These are phyloP conservation scores for Solanum clarkiae DNA, from an alignment of 257 asterid species.

Conservation along the genomic window DNA sequence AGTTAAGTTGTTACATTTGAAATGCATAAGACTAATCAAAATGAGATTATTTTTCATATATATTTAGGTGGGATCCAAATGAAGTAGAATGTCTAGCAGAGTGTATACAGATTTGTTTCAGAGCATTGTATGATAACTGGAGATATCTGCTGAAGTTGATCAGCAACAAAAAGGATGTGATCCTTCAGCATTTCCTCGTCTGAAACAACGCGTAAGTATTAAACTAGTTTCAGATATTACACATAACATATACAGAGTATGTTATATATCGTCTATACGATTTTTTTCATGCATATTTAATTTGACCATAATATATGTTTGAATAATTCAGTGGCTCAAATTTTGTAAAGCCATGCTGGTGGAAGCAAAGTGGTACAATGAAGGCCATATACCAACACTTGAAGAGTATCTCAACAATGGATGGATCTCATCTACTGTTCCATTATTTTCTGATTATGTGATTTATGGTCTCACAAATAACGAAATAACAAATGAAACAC, in stretches of 20 bases:
- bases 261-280: neutral
- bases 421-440: constrained; percentile 39
- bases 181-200: constrained; percentile 24
- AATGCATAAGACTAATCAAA: neutral
- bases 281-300: neutral
- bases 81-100: constrained; percentile 31
- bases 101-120: constrained; percentile 27
- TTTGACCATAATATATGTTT: neutral
- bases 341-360: constrained; percentile 36
- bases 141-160: constrained; percentile 22
- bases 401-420: constrained; percentile 37
- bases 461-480: constrained; percentile 21
- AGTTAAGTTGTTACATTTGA: neutral
- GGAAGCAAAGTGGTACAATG: constrained; percentile 49
- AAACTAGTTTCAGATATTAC: neutral
- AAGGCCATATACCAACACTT: constrained; percentile 29
- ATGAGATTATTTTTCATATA: no score
- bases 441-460: constrained; percentile 20
- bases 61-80: constrained; percentile 36
- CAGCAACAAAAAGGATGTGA: constrained; percentile 28
- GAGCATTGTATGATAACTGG: constrained; percentile 12
- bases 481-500: neutral
- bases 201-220: constrained; percentile 18
- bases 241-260: neutral
- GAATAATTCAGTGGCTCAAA: constrained; percentile 32